Evolutionary conservation across 2,329 filamentous ascomycete genomes (phyloP).

Genomic region (Ophiosphaerella herpotricha): DNA sequence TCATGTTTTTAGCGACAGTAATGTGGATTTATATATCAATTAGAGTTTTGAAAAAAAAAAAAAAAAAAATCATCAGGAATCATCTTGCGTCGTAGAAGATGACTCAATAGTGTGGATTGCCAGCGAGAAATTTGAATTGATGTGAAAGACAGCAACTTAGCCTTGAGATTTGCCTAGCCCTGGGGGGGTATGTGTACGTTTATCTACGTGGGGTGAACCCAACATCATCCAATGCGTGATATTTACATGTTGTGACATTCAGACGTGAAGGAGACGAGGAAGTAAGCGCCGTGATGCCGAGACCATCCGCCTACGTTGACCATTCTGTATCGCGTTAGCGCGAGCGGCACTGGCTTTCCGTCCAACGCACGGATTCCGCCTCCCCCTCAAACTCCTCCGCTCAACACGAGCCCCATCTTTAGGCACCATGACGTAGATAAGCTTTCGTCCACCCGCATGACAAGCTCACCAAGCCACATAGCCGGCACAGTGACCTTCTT

Average conservation of each 20-base stretch:
- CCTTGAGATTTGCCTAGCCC: too few relatives aligned
- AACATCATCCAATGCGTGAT: too few relatives aligned
- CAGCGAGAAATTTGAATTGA: too few relatives aligned
- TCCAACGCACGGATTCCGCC: background rate
- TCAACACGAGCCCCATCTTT: background rate
- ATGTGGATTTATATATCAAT: too few relatives aligned
- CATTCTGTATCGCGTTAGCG: conserved; percentile 1
- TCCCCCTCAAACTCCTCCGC: conserved; percentile 5
- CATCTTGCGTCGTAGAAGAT: too few relatives aligned
- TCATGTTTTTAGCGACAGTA: too few relatives aligned
- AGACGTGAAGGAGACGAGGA: background rate
- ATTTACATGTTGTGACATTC: background rate
- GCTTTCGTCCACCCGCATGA: conserved; percentile 12
- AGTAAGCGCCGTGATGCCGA: background rate
- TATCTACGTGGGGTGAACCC: too few relatives aligned
- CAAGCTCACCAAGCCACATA: conserved; percentile 15
- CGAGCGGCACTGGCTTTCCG: background rate
- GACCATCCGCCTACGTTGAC: background rate
- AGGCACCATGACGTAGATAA: conserved; percentile 24
- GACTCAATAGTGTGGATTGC: too few relatives aligned
- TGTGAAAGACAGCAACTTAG: too few relatives aligned
- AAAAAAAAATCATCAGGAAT: too few relatives aligned
- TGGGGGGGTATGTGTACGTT: too few relatives aligned
- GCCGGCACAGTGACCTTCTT: conserved; percentile 18
- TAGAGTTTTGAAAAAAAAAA: too few relatives aligned